Conservation (phyloP, 257 asterid species). For the Marsdenia floribunda region DNA sequence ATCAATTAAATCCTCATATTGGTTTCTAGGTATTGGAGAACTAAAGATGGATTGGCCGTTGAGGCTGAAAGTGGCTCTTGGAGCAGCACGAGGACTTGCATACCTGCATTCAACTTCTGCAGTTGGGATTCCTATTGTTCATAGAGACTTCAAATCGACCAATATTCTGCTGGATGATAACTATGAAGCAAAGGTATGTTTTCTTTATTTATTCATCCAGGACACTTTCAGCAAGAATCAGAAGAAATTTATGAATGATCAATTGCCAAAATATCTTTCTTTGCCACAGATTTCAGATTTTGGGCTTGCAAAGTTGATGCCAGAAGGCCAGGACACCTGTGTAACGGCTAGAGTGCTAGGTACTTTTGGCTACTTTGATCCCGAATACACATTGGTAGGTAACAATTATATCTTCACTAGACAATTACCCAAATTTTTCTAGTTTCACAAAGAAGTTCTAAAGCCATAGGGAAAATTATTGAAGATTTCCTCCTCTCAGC, state of each 20-base stretch:
- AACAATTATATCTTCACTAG: background rate
- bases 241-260: slow-evolving; percentile 2
- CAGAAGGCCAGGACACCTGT: slow-evolving; percentile 86
- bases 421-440: background rate
- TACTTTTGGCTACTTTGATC: slow-evolving; percentile 96
- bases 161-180: slow-evolving; percentile 75
- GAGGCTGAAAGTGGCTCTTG: slow-evolving; percentile 75
- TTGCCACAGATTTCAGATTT: slow-evolving; percentile 81
- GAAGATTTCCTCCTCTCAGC: background rate
- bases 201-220: background rate
- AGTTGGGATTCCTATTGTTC: slow-evolving; percentile 89
- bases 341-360: slow-evolving; percentile 84
- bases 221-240: background rate
- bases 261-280: background rate
- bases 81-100: slow-evolving; percentile 93
- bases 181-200: slow-evolving; percentile 80
- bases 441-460: background rate
- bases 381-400: slow-evolving; percentile 91
- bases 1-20: background rate
- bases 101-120: slow-evolving; percentile 87
- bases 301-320: slow-evolving; percentile 95
- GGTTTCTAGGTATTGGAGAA: slow-evolving; percentile 57
- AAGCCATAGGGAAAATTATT: background rate
- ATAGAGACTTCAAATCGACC: slow-evolving; percentile 94
- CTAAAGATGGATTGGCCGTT: slow-evolving; percentile 88